phyloP scores from a whole-genome alignment of 805 yeast genomes.

The Debaryomyces hansenii region DNA sequence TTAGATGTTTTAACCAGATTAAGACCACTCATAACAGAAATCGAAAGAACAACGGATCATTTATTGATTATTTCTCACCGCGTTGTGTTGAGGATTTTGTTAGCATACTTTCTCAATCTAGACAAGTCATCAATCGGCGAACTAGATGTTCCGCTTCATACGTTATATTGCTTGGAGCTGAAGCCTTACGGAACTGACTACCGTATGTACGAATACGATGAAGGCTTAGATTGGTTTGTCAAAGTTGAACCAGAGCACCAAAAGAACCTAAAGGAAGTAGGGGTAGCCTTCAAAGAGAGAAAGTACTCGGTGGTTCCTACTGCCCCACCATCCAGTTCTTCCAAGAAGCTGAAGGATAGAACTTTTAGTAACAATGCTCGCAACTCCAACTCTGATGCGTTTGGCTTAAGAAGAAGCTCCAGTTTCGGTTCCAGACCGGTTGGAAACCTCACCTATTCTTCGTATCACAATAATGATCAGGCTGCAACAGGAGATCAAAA shows the following conservation, averaged over 20 bases:
- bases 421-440: constrained; percentile 12
- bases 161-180: constrained; percentile 85
- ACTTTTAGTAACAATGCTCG: constrained; percentile 2
- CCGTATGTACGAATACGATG: constrained; percentile 86
- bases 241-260: constrained; percentile 59
- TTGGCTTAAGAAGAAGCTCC: constrained; percentile 27
- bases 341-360: constrained; percentile 8
- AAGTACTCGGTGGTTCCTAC: constrained; percentile 77
- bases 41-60: constrained; percentile 89
- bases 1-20: constrained; percentile 89
- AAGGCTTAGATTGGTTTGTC: constrained; percentile 70
- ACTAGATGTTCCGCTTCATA: constrained; percentile 89
- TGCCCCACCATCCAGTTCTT: constrained; percentile 50
- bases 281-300: constrained; percentile 66
- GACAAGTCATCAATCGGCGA: constrained; percentile 80
- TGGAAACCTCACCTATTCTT: background rate
- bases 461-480: background rate
- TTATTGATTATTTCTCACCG: constrained; percentile 82
- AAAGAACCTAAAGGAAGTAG: constrained; percentile 67
- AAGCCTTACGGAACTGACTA: constrained; percentile 96
- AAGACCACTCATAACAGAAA: constrained; percentile 86
- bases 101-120: constrained; percentile 87
- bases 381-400: constrained; percentile 7
- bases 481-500: constrained; percentile 1
- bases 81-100: constrained; percentile 81